Base-by-base conservation (phyloP, 306 rosid species). In the Rosa chinensis region DNA sequence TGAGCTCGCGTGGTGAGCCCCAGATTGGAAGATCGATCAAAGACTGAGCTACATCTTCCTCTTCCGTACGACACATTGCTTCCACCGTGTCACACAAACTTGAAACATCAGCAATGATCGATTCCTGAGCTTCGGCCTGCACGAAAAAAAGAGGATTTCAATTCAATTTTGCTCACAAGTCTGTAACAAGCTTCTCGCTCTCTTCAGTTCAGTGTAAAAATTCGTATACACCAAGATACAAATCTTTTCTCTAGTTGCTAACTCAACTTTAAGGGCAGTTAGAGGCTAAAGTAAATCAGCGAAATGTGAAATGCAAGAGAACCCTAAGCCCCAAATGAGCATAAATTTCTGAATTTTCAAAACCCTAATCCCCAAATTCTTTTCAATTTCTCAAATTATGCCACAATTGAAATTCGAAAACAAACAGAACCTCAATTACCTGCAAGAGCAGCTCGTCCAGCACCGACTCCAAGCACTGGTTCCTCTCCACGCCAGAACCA, bases 111-210 rank as follows among this genome's bases (percentile, higher is more conserved):
- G 52, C 78, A 80, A 90, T 85, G 13, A 92, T 78, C 11, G 89
- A 91, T 81, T 88, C 97, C 71, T 92, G 96, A 4, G 90, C 85
- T 78, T 90, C 96, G 21, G 85, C 96, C 97, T 92, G 86, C 64
- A 81, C 42, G 1, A 23, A 75, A 1, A n/a, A 25, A 25, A 5
- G 28, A 25, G 6, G 21, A 61, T 43, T 18, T 14, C 28, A 62
- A 5, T 61, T 62, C 12, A 1, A 45, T 2, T 6, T 56, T 23
- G 28, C 56, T 74, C 20, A 13, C 42, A 13, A 73, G 6, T 55
- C 21, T 66, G 37, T 66, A 66, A 37, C 70, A 66, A 66, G 45
- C 70, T 28, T 62, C 67, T 62, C 1, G 21, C 21, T 64, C 16
- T 64, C 43, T 16, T 63, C 17, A 23, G 42, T 17, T 63, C 69